These are phyloP conservation scores for Aureococcus anophagefferens DNA, from an alignment of 108 stramenopile species.

Conservation along the genomic window DNA sequence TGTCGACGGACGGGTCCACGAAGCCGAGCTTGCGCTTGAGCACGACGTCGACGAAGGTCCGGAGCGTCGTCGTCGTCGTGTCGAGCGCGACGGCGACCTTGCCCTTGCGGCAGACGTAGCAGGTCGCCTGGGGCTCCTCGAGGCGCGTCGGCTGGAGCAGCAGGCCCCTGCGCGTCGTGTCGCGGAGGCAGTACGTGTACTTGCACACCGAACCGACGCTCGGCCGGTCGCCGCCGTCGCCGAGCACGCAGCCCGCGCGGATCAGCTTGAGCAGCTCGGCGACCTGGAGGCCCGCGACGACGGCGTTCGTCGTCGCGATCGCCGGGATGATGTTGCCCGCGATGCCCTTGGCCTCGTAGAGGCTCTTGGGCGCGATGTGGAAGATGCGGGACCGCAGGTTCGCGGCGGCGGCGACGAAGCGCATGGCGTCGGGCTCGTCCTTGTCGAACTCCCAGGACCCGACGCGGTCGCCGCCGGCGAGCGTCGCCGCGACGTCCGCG, in stretches of 20 bases:
- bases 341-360: slow-evolving; percentile 82
- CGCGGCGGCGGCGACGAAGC: slow-evolving; percentile 85
- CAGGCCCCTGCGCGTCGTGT: slow-evolving; percentile 61
- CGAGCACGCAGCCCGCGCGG: neutral
- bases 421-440: slow-evolving; percentile 84
- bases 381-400: slow-evolving; percentile 85
- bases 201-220: slow-evolving; percentile 44
- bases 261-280: slow-evolving; percentile 64
- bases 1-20: slow-evolving; percentile 54
- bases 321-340: slow-evolving; percentile 99
- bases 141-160: slow-evolving; percentile 61
- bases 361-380: slow-evolving; percentile 61
- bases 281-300: slow-evolving; percentile 83
- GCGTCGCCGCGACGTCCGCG: too few relatives aligned
- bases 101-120: slow-evolving; percentile 86
- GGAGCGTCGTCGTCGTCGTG: slow-evolving; percentile 61
- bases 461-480: neutral
- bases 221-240: neutral
- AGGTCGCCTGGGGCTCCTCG: slow-evolving; percentile 64
- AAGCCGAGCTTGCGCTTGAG: slow-evolving; percentile 71
- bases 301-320: slow-evolving; percentile 99
- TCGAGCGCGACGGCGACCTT: slow-evolving; percentile 53
- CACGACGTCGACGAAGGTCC: slow-evolving; percentile 46
- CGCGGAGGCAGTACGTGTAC: slow-evolving; percentile 63
- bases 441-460: slow-evolving; percentile 58